These are phyloP conservation scores for Sclerotiophoma versabilis DNA, from an alignment of 2,329 filamentous ascomycete genomes.

Conservation along the genomic window DNA sequence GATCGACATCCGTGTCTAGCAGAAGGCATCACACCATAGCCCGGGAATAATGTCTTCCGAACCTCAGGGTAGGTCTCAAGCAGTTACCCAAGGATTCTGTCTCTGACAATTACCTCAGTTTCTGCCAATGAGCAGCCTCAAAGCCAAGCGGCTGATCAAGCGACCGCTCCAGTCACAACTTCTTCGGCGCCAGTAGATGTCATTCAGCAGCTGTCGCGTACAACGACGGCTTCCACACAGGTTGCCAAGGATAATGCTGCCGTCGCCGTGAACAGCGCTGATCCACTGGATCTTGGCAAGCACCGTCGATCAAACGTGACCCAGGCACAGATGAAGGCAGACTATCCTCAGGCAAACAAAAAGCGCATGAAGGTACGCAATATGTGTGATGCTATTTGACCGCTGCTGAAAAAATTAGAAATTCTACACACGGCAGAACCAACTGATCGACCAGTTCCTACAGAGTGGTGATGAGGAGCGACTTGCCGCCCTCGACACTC, in stretches of 20 bases:
- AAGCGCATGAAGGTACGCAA: slow-evolving; percentile 42
- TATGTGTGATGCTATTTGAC: background rate
- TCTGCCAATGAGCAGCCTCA: slow-evolving; percentile 32
- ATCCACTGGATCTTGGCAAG: slow-evolving; percentile 49
- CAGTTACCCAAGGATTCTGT: slow-evolving; percentile 11
- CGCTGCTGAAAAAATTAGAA: slow-evolving; percentile 32
- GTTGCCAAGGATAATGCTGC: slow-evolving; percentile 32
- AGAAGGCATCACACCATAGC: slow-evolving; percentile 20
- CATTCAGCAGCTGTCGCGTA: slow-evolving; percentile 35
- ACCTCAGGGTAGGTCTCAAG: slow-evolving; percentile 39
- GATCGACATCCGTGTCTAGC: slow-evolving; percentile 24
- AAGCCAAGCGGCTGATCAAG: slow-evolving; percentile 40
- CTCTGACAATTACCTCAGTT: slow-evolving; percentile 38
- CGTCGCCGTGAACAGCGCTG: slow-evolving; percentile 28
- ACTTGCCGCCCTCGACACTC: slow-evolving; percentile 58
- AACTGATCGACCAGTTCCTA: slow-evolving; percentile 58
- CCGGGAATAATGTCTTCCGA: slow-evolving; percentile 44
- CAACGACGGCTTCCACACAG: slow-evolving; percentile 27
- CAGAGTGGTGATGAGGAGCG: slow-evolving; percentile 64
- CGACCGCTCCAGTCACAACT: slow-evolving; percentile 34
- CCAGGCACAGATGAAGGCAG: slow-evolving; percentile 57
- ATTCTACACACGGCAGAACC: slow-evolving; percentile 52
- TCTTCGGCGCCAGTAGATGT: slow-evolving; percentile 32
- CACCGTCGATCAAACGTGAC: slow-evolving; percentile 47
- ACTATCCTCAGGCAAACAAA: slow-evolving; percentile 53